Base-by-base conservation (phyloP, 345 rosid species). In the Theobroma cacao region DNA sequence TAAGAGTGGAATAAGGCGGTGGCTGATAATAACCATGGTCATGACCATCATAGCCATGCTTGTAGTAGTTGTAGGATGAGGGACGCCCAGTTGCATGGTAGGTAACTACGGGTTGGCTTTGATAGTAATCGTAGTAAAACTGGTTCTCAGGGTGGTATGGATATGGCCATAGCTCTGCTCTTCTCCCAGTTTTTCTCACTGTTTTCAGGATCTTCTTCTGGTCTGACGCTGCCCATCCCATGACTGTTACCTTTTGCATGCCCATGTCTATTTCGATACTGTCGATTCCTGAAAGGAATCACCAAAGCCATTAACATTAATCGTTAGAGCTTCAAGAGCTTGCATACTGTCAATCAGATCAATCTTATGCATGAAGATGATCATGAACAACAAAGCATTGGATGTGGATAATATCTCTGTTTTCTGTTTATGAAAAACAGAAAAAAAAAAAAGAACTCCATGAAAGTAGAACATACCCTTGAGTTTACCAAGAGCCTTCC, bases 211-310 rank as follows among this genome's bases (percentile, higher is more conserved):
- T 85, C 76, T 87, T 91, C 82, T 86, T 82, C 76, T 84, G 90
- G 62, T 91, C 85, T 18, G 77, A 20, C 55, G 52, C 53, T 0
- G 86, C 91, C 85, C 86, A 92, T 17, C 98, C 97, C 79, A 81
- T 87, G 5, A 92, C 95, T 1, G 93, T 92, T 66, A 94, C 97
- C 86, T 90, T 94, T 47, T 94, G 94, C 84, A 77, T 86, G 1
- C 30, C 85, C 77, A 78, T 81, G 83, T 94, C 92, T 76, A 90
- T 79, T 40, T 91, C 92, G 5, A 92, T 75, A 41, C 86, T 84
- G 72, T 91, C 90, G 8, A 94, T 86, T 72, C 97, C 98, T 92
- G 88, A 48, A 61, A 60, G 8, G 30, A 31, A 20, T 15, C 61
- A 56, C 11, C 43, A 72, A 33, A 50, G 60, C 3, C 28, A 48